Base-by-base conservation (phyloP, 106 monocot genomes). In the Allium fistulosum region DNA sequence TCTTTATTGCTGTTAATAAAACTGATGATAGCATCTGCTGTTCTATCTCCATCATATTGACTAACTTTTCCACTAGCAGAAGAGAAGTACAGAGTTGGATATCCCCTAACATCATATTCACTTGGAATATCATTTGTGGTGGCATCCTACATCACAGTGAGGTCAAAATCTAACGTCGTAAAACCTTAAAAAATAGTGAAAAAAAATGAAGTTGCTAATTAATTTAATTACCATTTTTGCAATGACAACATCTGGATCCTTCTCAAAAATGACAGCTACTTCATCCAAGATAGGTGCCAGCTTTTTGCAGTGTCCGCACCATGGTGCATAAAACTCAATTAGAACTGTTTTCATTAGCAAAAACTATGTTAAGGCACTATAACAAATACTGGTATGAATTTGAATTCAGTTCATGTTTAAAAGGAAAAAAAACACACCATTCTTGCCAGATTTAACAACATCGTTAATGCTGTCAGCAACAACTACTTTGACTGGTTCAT, bases 271-370 rank as follows among this genome's bases (percentile, higher is more conserved):
- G 52, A 82, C 73, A 58, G 97, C 97, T 57, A 80, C 92, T 79
- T 89, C 97, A 12, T 89, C 92, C 52, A 97, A 64, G 72, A 97
- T 89, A 45, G 97, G 97, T 7, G 80, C 97, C 26, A 97, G 68
- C 59, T 78, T 75, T 79, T 97, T 82, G 70, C 97, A 97, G 70
- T 92, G 92, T 63, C 92, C 92, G 65, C 97, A 97, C 97, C 97
- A 97, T 16, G 97, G 92, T 7, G 92, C 89, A 77, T 92, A 97
- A 76, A 97, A 87, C 61, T 97, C 97, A 74, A 96, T 69, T 15
- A 96, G 68, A 70, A 96, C 96, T 96, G 69, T 70, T 16, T 59
- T 47, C 16, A 75, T 1, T 9, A 58, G 4, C 9, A 48, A 5
- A 53, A 6, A 2, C 12, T 17, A 65, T 7, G 49, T 48, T 49